Base-by-base conservation (phyloP, 352 stramenopile genomes). In the Globisporangium iwayamae region DNA sequence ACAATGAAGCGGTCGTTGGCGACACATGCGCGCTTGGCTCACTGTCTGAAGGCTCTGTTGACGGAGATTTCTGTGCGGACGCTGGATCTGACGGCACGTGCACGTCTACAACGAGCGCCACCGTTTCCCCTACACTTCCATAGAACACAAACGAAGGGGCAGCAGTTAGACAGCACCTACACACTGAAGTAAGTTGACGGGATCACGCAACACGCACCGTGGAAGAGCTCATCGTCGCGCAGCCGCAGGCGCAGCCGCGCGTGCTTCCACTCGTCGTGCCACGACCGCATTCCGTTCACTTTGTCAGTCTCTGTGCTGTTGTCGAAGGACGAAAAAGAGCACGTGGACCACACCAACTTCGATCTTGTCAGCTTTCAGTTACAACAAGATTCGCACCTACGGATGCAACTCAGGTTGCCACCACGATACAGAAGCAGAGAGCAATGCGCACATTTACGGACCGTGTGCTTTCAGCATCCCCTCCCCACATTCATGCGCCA, bases 181-280 rank as follows among this genome's bases (percentile, higher is more conserved):
- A 28, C 25, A 28, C 25, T 28, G 25, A 28, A 28, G 25, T 28
- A 2, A 28, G 25, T 2, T 2, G 25, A 28, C 25, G 25, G 1
- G 25, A 28, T 28, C 25, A 28, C 25, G 25, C 39, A 46, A 6
- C 18, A 62, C 55, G n/a, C 59, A 89, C 83, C 81, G 52, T 90
- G 83, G 61, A 90, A 90, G 41, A 92, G 76, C 63, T 85, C 65
- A 4, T 80, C 53, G 41, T 71, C 54, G 56, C 81, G 83, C 55
- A 92, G 71, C 38, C 73, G 66, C 38, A 92, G 74, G 66, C 70
- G 63, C 18, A 90, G 66, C 32, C 62, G 74, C 62, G 81, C 79
- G 58, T 70, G 74, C 54, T 73, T 76, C 83, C 83, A 92, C 47
- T 90, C 83, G 71, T 92, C 79, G 45, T 69, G 76, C 80, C 79